A percentile compares a stretch with the other conserved stretches of the same genome.
Evolutionary conservation across 345 rosid genomes (phyloP).

Genomic region (Rubroshorea leprosula): DNA sequence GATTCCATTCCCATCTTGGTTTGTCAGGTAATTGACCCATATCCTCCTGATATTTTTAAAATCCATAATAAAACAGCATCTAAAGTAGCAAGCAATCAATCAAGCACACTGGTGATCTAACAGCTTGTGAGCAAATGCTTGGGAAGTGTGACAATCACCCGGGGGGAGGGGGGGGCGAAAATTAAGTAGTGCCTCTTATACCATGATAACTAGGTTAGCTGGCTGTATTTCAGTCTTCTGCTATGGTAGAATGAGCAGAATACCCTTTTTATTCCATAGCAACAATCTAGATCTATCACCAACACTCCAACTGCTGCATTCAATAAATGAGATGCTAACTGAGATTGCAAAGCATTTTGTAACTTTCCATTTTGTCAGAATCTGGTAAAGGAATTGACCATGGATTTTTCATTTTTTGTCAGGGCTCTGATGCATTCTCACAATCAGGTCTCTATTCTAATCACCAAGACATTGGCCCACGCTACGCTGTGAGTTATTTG

Average conservation of each 20-base stretch:
- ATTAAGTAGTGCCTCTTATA: too few relatives aligned
- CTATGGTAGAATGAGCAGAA: background rate
- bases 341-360: background rate
- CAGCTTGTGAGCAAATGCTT: too few relatives aligned
- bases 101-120: too few relatives aligned
- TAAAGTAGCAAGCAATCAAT: too few relatives aligned
- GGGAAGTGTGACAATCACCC: too few relatives aligned
- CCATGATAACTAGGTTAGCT: background rate
- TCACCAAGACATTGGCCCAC: constrained; percentile 97
- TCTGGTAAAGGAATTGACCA: constrained; percentile 4
- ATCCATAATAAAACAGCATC: too few relatives aligned
- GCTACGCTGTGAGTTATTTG: constrained; percentile 69
- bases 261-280: background rate
- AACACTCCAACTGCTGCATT: background rate
- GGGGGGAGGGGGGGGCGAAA: too few relatives aligned
- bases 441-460: constrained; percentile 97
- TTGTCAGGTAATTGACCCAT: too few relatives aligned
- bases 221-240: background rate
- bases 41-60: too few relatives aligned
- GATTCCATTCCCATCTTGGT: too few relatives aligned
- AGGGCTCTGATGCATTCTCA: constrained; percentile 97
- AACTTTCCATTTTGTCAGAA: background rate
- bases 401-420: constrained; percentile 13
- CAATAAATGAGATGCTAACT: background rate
- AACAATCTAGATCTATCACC: background rate